phyloP scores from a whole-genome alignment of 192 early-diverging fungal species.

The Phlyctochytrium arcticum region DNA sequence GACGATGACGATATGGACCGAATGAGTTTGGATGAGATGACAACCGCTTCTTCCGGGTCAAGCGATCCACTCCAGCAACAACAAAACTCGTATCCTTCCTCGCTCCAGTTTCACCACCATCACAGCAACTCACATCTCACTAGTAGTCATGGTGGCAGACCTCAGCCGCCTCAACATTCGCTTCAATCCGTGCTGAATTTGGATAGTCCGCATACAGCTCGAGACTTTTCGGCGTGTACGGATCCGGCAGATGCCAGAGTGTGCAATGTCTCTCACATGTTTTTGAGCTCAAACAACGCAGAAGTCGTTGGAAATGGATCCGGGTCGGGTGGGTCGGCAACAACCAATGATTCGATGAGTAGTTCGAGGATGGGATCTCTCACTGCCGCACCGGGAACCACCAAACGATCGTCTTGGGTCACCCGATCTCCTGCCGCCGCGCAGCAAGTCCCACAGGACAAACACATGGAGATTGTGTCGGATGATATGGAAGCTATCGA shows the following conservation, averaged over 20 bases:
- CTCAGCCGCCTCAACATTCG: too few species aligned
- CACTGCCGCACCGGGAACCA: neutral
- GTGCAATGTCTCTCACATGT: slow-evolving; percentile 11
- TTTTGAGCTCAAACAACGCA: slow-evolving; percentile 1
- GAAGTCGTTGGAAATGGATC: neutral
- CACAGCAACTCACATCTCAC: too few species aligned
- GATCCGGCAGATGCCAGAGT: slow-evolving; percentile 10
- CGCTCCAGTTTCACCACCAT: too few species aligned
- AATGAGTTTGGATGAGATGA: too few species aligned
- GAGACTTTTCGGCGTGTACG: neutral
- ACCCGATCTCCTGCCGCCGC: neutral
- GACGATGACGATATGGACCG: too few species aligned
- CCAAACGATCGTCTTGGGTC: neutral
- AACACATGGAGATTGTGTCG: neutral
- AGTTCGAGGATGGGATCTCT: neutral
- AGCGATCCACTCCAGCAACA: too few species aligned
- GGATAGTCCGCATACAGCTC: neutral
- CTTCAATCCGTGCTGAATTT: slow-evolving; percentile 19
- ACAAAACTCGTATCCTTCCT: too few species aligned
- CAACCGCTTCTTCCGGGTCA: too few species aligned
- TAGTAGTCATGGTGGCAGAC: too few species aligned
- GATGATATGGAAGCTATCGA: neutral
- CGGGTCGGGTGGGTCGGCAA: neutral
- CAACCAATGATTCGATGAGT: too few species aligned
- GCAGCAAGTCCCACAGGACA: neutral